Conservation (phyloP, 2,329 filamentous ascomycete genomes). For the Xylaria sp. region DNA sequence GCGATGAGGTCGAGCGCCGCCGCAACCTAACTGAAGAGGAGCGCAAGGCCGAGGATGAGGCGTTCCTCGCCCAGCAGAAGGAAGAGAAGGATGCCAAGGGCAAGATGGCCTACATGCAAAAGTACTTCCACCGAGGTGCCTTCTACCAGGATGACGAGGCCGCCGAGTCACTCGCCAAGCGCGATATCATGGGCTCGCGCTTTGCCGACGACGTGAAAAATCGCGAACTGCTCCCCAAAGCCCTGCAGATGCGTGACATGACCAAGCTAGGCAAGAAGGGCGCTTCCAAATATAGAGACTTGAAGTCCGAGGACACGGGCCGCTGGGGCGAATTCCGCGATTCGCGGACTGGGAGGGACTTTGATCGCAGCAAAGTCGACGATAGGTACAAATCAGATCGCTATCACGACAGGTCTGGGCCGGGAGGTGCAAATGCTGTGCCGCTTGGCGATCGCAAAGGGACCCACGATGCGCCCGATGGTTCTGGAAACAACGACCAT, state of each 20-base stretch:
- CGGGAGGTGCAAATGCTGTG: slow-evolving; percentile 74
- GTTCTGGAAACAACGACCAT: slow-evolving; percentile 54
- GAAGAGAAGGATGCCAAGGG: slow-evolving; percentile 82
- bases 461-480: slow-evolving; percentile 49
- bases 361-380: slow-evolving; percentile 62
- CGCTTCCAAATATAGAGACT: slow-evolving; percentile 87
- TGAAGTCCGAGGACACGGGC: slow-evolving; percentile 91
- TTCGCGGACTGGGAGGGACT: slow-evolving; percentile 54
- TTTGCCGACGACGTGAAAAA: slow-evolving; percentile 87
- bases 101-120: slow-evolving; percentile 90
- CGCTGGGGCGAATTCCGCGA: slow-evolving; percentile 78
- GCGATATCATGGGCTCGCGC: slow-evolving; percentile 86
- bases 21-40: slow-evolving; percentile 89
- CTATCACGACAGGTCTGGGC: slow-evolving; percentile 59
- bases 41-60: slow-evolving; percentile 84
- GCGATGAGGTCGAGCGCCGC: slow-evolving; percentile 88
- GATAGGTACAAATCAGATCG: slow-evolving; percentile 76
- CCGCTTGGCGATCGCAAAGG: slow-evolving; percentile 72
- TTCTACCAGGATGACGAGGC: slow-evolving; percentile 89
- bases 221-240: slow-evolving; percentile 85
- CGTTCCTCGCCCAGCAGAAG: slow-evolving; percentile 79
- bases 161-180: slow-evolving; percentile 77
- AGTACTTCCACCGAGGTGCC: slow-evolving; percentile 96
- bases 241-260: slow-evolving; percentile 92
- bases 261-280: slow-evolving; percentile 94